Conservation (phyloP, 2,329 filamentous ascomycete genomes). For the Fonsecaea pedrosoi region DNA sequence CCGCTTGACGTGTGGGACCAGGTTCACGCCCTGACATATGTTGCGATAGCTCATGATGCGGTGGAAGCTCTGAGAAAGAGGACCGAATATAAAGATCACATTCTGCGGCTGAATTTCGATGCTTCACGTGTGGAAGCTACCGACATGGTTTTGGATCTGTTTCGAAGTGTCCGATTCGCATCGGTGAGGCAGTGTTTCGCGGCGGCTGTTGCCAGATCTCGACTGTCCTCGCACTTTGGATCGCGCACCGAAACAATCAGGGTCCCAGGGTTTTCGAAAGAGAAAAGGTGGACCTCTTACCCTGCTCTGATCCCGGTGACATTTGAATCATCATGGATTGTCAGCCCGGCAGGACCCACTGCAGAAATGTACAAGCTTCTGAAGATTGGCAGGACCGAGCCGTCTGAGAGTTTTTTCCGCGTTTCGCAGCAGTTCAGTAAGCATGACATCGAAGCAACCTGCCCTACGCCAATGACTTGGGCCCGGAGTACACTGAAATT, state of each 20-base stretch:
- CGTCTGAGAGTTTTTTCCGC: neutral
- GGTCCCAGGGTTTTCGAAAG: too few relatives aligned
- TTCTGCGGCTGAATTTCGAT: neutral
- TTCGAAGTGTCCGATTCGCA: slow-evolving; percentile 1
- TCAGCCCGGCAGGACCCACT: neutral
- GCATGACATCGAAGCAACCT: neutral
- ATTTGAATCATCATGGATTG: neutral
- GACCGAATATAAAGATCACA: neutral
- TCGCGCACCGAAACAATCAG: neutral
- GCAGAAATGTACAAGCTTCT: neutral
- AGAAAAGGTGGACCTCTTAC: neutral
- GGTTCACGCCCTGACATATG: neutral
- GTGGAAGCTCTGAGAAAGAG: neutral
- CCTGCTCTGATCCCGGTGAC: neutral
- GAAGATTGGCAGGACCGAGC: slow-evolving; percentile 1
- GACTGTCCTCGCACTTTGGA: neutral
- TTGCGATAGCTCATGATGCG: neutral
- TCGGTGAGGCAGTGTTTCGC: slow-evolving; percentile 1
- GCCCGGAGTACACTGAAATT: neutral
- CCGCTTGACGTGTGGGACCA: neutral
- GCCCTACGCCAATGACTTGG: neutral
- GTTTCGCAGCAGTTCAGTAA: slow-evolving; percentile 5
- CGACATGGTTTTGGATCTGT: neutral
- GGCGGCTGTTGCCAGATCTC: slow-evolving; percentile 3
- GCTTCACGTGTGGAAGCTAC: neutral